Evolutionary conservation across 148 eudicot species (phyloP).

Genomic region (Tetragonia tetragonoides): DNA sequence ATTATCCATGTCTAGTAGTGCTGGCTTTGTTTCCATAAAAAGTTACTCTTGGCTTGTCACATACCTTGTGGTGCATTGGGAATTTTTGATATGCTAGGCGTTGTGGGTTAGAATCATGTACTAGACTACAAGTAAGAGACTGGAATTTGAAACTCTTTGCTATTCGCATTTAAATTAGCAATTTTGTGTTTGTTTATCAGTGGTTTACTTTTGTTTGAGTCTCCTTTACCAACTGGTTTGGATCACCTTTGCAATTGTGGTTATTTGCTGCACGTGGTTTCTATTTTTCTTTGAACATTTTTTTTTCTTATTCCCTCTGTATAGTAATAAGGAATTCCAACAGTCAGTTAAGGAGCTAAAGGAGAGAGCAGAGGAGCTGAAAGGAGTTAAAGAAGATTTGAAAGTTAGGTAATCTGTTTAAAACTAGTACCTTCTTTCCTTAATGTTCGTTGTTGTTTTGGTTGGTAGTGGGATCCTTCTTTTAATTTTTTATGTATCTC

Average conservation of each 20-base stretch:
- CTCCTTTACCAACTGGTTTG: neutral
- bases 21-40: neutral
- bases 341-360: constrained; percentile 76
- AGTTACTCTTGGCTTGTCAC: neutral
- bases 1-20: neutral
- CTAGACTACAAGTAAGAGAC: neutral
- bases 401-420: constrained; percentile 60
- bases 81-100: neutral
- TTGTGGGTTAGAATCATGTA: neutral
- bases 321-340: constrained; percentile 80
- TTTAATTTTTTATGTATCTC: constrained; percentile 38
- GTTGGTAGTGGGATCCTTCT: constrained; percentile 54
- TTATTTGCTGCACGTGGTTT: neutral
- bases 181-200: neutral
- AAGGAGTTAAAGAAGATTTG: constrained; percentile 73
- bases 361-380: constrained; percentile 80
- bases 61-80: neutral
- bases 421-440: neutral
- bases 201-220: neutral
- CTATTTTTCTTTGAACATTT: neutral
- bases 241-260: neutral
- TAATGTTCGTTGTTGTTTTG: constrained; percentile 3
- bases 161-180: neutral
- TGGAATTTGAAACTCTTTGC: neutral
- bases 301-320: neutral